Conservation (phyloP, 345 rosid species). For the Passiflora organensis region DNA sequence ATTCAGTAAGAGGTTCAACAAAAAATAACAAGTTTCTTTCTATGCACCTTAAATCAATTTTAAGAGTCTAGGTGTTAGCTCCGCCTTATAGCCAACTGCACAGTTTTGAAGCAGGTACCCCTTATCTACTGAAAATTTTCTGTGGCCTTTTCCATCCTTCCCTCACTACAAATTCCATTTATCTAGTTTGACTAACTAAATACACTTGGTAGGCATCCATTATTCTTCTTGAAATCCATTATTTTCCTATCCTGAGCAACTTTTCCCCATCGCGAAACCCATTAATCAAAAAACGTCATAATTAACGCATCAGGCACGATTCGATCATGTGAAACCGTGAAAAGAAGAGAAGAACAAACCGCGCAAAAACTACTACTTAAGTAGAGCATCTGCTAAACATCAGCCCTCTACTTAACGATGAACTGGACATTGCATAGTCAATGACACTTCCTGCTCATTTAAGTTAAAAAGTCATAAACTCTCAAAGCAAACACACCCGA, state of each 20-base stretch:
- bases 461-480: not conserved
- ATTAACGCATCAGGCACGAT: conserved; percentile 70
- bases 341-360: too few species aligned
- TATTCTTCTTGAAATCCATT: conserved; percentile 72
- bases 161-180: conserved; percentile 63
- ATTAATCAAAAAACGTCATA: conserved; percentile 67
- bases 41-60: conserved; percentile 54
- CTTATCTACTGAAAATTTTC: conserved; percentile 56
- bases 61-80: conserved; percentile 48
- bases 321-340: conserved; percentile 68
- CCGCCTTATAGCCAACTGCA: conserved; percentile 66
- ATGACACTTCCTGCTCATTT: too few species aligned
- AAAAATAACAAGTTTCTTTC: conserved; percentile 60
- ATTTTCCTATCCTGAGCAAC: conserved; percentile 68
- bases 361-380: too few species aligned
- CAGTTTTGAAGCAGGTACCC: conserved; percentile 48
- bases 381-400: too few species aligned
- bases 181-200: conserved; percentile 64
- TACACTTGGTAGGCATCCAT: conserved; percentile 67
- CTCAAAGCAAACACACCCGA: not conserved
- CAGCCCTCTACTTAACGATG: too few species aligned
- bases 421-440: too few species aligned
- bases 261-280: conserved; percentile 74
- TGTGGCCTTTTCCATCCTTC: conserved; percentile 52
- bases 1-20: conserved; percentile 55